Evolutionary conservation across 345 rosid species (phyloP), one percentile per base, ranked within the genome.

Genomic region (Arabis hirsuta): DNA sequence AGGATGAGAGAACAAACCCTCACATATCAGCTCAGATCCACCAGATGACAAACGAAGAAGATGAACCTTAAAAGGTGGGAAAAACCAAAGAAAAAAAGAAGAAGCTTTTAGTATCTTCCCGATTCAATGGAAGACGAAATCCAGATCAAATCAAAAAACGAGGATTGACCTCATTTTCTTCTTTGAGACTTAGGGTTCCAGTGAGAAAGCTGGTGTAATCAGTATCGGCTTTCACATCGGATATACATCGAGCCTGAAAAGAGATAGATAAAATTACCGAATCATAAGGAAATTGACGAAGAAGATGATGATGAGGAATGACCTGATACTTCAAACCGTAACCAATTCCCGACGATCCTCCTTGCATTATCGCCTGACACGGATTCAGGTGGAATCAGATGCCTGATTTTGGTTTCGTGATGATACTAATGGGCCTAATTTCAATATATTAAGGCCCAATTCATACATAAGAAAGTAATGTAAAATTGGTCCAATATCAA

Each of bases 151-250:
- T 14, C 20, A 50, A 58, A 50, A 58, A 6, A 19, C 4, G 43
- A 19, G 12, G 54, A 12, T 3, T 67, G 8, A 90, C 97, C 96
- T 90, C 99, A 32, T 91, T 95, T 74, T 91, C 99, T 83, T 95
- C 99, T 63, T 81, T 73, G 26, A 95, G 83, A 69, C 94, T 90
- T 82, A 91, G 90, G 67, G 96, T 91, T 58, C 97, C 96, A n/a
- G 99, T 80, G 81, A 91, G 86, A 78, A 95, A 95, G 87, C 96
- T 88, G 56, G 99, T 88, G 80, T 90, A 92, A 77, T 91, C 99
- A 1, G 88, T 83, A 80, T 90, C 97, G 20, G 99, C 99, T 80
- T 87, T 90, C 16, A 95, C 96, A 78, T 91, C 97, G 6, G 99
- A 79, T 56, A 90, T 88, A 84, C 99, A 91, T 78, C 99, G 73